Conservation (phyloP, 2,329 filamentous ascomycete genomes). For the Diaporthe batatas region DNA sequence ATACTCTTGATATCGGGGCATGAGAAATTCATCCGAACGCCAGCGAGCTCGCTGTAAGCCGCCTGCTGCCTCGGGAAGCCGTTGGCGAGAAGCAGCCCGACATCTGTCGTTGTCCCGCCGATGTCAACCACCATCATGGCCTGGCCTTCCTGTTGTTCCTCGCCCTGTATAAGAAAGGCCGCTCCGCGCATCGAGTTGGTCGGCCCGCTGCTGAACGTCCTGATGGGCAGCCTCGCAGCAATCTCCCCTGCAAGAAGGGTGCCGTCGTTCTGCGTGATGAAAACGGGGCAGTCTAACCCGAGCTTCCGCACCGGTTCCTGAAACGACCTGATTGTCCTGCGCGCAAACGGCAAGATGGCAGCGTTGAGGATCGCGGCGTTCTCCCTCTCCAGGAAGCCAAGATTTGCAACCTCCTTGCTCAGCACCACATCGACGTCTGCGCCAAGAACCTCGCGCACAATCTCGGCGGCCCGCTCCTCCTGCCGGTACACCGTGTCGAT, state of each 20-base stretch:
- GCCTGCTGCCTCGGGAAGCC: constrained; percentile 75
- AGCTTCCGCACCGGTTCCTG: constrained; percentile 64
- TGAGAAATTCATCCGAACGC: constrained; percentile 73
- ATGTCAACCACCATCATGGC: constrained; percentile 74
- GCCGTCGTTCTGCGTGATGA: constrained; percentile 75
- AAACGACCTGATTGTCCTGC: constrained; percentile 69
- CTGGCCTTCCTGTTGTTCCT: constrained; percentile 49
- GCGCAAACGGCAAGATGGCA: constrained; percentile 69
- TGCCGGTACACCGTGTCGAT: constrained; percentile 63
- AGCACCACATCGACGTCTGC: constrained; percentile 61
- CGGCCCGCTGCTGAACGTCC: constrained; percentile 73
- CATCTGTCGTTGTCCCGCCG: constrained; percentile 75
- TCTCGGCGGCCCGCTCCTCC: constrained; percentile 61
- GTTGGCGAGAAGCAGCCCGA: constrained; percentile 70
- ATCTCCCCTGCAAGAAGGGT: constrained; percentile 67
- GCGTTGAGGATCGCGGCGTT: constrained; percentile 76
- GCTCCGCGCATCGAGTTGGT: constrained; percentile 75
- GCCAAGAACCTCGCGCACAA: constrained; percentile 55
- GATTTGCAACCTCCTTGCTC: constrained; percentile 65
- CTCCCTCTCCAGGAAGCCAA: constrained; percentile 72
- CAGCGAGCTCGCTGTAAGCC: constrained; percentile 72
- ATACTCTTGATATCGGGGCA: constrained; percentile 71
- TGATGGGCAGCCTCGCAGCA: constrained; percentile 69
- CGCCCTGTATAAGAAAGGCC: constrained; percentile 65
- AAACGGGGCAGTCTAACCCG: constrained; percentile 66